Conservation (phyloP, 148 eudicot species). For the Fagopyrum tataricum region DNA sequence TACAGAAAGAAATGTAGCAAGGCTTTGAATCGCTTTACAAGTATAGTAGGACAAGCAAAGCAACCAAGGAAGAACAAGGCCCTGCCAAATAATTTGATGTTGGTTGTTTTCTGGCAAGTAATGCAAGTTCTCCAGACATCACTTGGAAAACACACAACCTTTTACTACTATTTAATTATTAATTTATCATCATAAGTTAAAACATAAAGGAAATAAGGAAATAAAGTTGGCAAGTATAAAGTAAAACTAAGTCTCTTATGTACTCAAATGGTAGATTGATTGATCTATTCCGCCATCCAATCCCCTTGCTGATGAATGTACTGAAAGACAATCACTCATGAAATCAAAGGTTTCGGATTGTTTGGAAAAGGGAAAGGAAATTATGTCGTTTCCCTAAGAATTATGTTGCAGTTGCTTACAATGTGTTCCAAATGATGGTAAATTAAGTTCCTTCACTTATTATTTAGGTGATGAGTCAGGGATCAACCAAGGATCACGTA, state of each 20-base stretch:
- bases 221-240: background rate
- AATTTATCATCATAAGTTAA: background rate
- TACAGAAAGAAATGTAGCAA: constrained; percentile 25
- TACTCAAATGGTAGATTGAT: background rate
- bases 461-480: background rate
- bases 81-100: constrained; percentile 33
- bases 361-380: background rate
- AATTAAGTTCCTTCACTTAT: background rate
- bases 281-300: background rate
- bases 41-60: constrained; percentile 19
- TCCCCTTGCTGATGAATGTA: background rate
- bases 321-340: background rate
- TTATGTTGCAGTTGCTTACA: background rate
- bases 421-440: background rate
- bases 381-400: background rate
- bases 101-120: constrained; percentile 92
- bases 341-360: background rate
- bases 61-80: constrained; percentile 19
- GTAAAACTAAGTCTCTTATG: background rate
- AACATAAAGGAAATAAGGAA: background rate
- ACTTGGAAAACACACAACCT: constrained; percentile 72
- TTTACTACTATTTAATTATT: background rate
- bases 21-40: constrained; percentile 15
- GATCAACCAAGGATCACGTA: background rate
- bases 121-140: constrained; percentile 56